These are phyloP conservation scores for Phytophthora chlamydospora DNA, from an alignment of 352 stramenopile genomes.

Conservation along the genomic window DNA sequence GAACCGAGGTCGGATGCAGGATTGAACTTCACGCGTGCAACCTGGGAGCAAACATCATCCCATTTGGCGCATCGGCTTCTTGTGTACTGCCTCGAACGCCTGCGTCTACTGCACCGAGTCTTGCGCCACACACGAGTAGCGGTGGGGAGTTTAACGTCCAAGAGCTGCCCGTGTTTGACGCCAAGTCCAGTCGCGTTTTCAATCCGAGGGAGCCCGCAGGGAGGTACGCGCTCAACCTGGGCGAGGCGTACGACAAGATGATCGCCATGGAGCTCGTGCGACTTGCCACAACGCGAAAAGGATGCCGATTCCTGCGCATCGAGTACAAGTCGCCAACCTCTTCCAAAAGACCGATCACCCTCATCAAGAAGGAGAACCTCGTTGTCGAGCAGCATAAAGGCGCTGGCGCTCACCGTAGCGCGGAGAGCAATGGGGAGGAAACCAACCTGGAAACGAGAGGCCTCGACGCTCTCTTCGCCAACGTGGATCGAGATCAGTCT, in stretches of 20 bases:
- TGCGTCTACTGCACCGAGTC: conserved; percentile 1
- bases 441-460: conserved; percentile 60
- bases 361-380: conserved; percentile 61
- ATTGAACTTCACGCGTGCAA: conserved; percentile 74
- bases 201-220: conserved; percentile 74
- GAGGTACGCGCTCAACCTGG: conserved; percentile 68
- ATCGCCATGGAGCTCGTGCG: conserved; percentile 78
- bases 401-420: conserved; percentile 3
- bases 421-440: conserved; percentile 37
- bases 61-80: conserved; percentile 8
- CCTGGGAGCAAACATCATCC: conserved; percentile 40
- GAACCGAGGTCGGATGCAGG: conserved; percentile 52
- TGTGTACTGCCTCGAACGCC: neutral
- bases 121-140: neutral
- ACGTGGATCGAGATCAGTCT: conserved; percentile 70
- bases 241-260: conserved; percentile 81
- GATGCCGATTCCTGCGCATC: conserved; percentile 69
- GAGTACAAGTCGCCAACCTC: conserved; percentile 50
- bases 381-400: conserved; percentile 37
- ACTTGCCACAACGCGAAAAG: conserved; percentile 72
- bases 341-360: conserved; percentile 45
- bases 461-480: conserved; percentile 65
- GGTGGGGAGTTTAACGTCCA: conserved; percentile 35
- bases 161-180: conserved; percentile 51
- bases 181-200: conserved; percentile 55